phyloP scores from a whole-genome alignment of 176 grass and related monocot species.

The Eleusine indica region DNA sequence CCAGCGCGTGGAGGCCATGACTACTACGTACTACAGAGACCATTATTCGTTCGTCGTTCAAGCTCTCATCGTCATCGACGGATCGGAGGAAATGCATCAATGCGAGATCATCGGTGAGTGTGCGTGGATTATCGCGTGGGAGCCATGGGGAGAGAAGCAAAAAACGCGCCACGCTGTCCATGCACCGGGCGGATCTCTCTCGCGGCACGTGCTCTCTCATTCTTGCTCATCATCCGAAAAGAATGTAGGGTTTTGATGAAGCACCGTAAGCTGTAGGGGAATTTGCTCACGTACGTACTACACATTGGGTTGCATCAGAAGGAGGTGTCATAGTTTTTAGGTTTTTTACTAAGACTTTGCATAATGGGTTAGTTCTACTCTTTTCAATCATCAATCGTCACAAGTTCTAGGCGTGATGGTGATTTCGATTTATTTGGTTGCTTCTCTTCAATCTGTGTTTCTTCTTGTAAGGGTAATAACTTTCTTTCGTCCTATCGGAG shows the following conservation, averaged over 20 bases:
- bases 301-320: constrained; percentile 37
- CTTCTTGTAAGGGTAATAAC: constrained; percentile 49
- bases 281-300: constrained; percentile 31
- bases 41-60: not conserved
- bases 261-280: constrained; percentile 25
- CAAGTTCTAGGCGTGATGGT: constrained; percentile 54
- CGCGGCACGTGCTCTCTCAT: constrained; percentile 14
- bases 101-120: constrained; percentile 33
- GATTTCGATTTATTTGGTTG: constrained; percentile 39
- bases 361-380: constrained; percentile 17
- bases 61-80: not conserved
- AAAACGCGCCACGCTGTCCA: constrained; percentile 9
- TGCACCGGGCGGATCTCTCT: constrained; percentile 24
- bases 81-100: not conserved
- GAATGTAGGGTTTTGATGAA: constrained; percentile 57
- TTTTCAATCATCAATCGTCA: constrained; percentile 44
- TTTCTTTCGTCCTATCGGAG: constrained; percentile 26
- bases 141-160: not conserved
- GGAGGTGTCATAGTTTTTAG: constrained; percentile 45
- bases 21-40: not conserved
- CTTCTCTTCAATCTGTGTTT: not conserved
- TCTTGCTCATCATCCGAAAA: constrained; percentile 35
- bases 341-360: constrained; percentile 34
- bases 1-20: constrained; percentile 93
- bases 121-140: not conserved